Conservation (phyloP, 768 basidiomycete species). For the Cystobasidiopsis lactophilus region DNA sequence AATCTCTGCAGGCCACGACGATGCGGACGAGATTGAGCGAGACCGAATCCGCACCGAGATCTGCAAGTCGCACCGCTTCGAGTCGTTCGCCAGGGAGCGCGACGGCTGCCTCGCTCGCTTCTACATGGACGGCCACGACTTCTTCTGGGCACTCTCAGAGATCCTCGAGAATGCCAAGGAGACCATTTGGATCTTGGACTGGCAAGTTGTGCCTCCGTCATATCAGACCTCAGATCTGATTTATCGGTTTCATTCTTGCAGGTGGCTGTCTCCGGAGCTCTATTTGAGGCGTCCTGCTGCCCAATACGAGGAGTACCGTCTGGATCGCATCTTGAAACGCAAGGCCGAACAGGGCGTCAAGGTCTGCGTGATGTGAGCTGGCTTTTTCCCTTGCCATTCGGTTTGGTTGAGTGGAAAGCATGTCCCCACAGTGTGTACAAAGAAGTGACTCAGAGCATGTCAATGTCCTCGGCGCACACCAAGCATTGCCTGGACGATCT, state of each 20-base stretch:
- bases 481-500: constrained; percentile 56
- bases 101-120: constrained; percentile 59
- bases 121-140: constrained; percentile 75
- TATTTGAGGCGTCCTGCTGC: constrained; percentile 72
- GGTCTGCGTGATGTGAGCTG: constrained; percentile 73
- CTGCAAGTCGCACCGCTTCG: constrained; percentile 54
- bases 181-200: constrained; percentile 63
- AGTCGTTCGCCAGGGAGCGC: constrained; percentile 58
- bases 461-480: constrained; percentile 40
- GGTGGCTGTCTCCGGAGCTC: constrained; percentile 89
- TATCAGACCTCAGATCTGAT: constrained; percentile 9
- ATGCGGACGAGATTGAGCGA: constrained; percentile 37
- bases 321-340: constrained; percentile 60
- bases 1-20: constrained; percentile 29
- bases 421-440: constrained; percentile 82
- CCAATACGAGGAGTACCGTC: constrained; percentile 59
- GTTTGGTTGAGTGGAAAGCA: constrained; percentile 57
- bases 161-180: constrained; percentile 32
- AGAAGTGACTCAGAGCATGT: constrained; percentile 84
- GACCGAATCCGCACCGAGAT: constrained; percentile 44
- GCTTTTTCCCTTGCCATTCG: constrained; percentile 31
- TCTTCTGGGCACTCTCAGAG: constrained; percentile 83
- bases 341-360: constrained; percentile 86
- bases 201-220: no score
- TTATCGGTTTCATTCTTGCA: not conserved